A percentile compares a stretch with the other conserved stretches of the same genome.
These are phyloP conservation scores for Eucalyptus cloeziana DNA, from an alignment of 345 rosid species.

Conservation along the genomic window DNA sequence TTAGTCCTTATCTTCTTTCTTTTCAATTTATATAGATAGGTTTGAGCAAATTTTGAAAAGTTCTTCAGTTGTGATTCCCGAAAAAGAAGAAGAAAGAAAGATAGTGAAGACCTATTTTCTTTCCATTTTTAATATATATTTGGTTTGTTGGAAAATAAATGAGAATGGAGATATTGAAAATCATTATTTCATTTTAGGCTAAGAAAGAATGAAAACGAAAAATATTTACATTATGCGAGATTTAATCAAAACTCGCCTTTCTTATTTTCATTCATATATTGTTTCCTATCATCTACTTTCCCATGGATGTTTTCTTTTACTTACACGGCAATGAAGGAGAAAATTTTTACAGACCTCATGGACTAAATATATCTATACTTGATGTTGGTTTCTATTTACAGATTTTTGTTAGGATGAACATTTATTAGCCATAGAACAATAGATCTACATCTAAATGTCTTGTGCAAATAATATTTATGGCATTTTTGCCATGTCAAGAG, in stretches of 20 bases:
- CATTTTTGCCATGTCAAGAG: no score
- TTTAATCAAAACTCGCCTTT: not conserved
- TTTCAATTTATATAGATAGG: not conserved
- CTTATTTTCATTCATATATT: not conserved
- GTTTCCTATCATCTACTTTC: not conserved
- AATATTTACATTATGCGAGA: not conserved
- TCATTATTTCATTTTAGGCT: no score
- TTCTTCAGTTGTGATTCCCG: not conserved
- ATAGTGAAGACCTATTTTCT: not conserved
- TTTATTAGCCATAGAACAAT: no score
- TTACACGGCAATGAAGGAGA: not conserved
- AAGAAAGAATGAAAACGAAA: no score
- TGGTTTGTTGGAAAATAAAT: not conserved
- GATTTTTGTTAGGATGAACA: no score
- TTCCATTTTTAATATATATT: no score
- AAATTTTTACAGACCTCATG: not conserved
- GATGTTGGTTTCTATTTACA: not conserved
- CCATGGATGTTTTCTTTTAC: not conserved
- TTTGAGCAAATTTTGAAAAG: not conserved
- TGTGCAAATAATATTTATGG: no score
- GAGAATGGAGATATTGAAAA: not conserved
- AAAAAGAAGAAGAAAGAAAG: no score
- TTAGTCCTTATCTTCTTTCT: not conserved
- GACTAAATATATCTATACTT: not conserved
- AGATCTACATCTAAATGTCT: no score